Evolutionary conservation across 306 rosid genomes (phyloP).

Genomic region (Trifolium subterraneum): DNA sequence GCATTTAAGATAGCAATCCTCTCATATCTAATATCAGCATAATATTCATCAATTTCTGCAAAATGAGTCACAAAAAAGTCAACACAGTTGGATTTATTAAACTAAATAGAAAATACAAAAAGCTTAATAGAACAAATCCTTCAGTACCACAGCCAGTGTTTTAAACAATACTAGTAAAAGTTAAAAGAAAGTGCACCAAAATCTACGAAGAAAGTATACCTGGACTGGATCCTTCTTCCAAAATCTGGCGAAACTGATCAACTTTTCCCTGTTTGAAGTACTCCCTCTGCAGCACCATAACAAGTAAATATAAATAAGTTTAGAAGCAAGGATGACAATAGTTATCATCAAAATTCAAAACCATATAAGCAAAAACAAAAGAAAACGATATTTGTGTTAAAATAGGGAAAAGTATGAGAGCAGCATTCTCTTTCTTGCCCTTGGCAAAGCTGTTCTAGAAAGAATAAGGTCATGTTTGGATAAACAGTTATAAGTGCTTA

Average conservation of each 20-base stretch:
- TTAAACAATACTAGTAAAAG: conserved; percentile 11
- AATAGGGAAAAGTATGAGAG: conserved; percentile 6
- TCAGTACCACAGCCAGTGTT: neutral
- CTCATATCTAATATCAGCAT: conserved; percentile 96
- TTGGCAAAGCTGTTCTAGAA: neutral
- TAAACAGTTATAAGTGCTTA: neutral
- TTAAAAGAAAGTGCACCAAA: conserved; percentile 5
- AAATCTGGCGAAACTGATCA: conserved; percentile 91
- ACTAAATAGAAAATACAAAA: conserved; percentile 21
- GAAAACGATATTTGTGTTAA: neutral
- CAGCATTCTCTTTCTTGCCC: neutral
- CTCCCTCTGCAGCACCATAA: conserved; percentile 69
- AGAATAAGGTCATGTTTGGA: neutral
- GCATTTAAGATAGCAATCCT: conserved; percentile 98
- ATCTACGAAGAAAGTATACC: conserved; percentile 55
- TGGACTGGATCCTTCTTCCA: conserved; percentile 97
- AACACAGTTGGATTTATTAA: conserved; percentile 10
- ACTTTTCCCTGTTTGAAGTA: conserved; percentile 94
- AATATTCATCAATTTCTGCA: conserved; percentile 97
- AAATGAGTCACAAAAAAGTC: conserved; percentile 12
- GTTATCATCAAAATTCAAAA: conserved; percentile 6
- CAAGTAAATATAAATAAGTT: conserved; percentile 20
- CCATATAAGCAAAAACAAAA: conserved; percentile 2
- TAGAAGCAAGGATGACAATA: neutral
- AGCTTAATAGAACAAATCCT: conserved; percentile 33